Evolutionary conservation across 306 rosid species (phyloP), one percentile per base, ranked within the genome.

Genomic region (Corylus americana): DNA sequence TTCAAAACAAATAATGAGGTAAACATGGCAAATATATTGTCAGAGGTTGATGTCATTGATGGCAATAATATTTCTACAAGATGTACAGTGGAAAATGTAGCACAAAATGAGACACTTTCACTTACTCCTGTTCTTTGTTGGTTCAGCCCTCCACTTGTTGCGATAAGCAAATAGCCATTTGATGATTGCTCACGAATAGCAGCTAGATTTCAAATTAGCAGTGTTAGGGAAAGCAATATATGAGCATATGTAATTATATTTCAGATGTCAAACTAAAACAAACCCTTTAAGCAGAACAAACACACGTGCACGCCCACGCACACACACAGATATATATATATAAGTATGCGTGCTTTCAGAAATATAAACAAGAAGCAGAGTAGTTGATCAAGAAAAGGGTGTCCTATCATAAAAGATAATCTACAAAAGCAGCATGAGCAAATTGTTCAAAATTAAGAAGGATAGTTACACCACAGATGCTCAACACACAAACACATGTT

Each of bases 101-200:
- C 75, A 78, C 55, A 76, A 59, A 44, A 82, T 51, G 68, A 74
- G 42, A 79, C 68, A 77, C 54, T 47, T 76, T 50, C 18, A 80
- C 97, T 90, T 83, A 96, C 99, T 74, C 99, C 99, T 20, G 96
- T 96, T 86, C 99, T 84, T 83, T 96, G 99, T 78, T 96, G 99
- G 82, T 96, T 93, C 75, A 96, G 83, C 74, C 99, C 99, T 84
- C 99, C 99, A 79, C 99, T 96, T 0, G 98, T 86, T 58, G 99
- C 99, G 74, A 96, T 91, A 77, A 96, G 97, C 87, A 96, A 89
- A 84, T 93, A 96, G 68, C 98, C 99, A 78, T 88, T 93, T 8
- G 99, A 93, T 20, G 44, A 77, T 79, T 87, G 87, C 87, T 91
- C 94, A 3, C 55, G 86, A 44, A 86, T 85, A 71, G 98, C 89